phyloP scores from a whole-genome alignment of 805 yeast genomes.

The Cephaloascus fragrans region DNA sequence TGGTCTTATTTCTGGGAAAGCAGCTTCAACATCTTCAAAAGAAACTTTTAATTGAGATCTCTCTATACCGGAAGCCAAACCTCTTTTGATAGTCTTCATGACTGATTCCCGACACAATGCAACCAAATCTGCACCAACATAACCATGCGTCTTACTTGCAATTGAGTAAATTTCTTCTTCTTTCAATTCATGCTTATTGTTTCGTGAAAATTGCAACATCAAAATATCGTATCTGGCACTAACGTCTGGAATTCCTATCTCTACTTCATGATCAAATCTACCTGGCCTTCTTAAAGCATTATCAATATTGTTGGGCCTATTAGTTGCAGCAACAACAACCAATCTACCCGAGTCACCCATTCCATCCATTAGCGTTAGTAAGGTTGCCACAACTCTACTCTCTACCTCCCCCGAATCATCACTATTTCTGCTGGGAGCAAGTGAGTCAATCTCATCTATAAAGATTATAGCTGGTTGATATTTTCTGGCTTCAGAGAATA shows the following conservation, averaged over 20 bases:
- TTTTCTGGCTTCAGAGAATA: conserved; percentile 75
- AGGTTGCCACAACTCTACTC: conserved; percentile 80
- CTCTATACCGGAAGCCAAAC: conserved; percentile 20
- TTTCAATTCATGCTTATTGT: conserved; percentile 42
- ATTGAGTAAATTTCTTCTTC: conserved; percentile 47
- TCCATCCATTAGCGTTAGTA: conserved; percentile 75
- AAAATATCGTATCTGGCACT: conserved; percentile 72
- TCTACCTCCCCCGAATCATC: conserved; percentile 92
- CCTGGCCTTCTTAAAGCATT: conserved; percentile 79
- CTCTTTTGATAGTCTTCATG: conserved; percentile 67
- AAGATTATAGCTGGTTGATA: conserved; percentile 85
- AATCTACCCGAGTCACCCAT: conserved; percentile 56
- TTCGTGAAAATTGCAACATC: conserved; percentile 44
- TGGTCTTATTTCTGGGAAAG: conserved; percentile 77
- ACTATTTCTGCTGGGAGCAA: conserved; percentile 74
- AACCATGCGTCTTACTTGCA: conserved; percentile 85
- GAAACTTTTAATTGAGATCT: conserved; percentile 34
- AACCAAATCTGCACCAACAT: conserved; percentile 91
- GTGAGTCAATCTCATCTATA: conserved; percentile 88
- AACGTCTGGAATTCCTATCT: conserved; percentile 85
- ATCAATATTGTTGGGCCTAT: conserved; percentile 59
- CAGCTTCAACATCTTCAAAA: conserved; percentile 52
- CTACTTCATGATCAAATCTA: conserved; percentile 81
- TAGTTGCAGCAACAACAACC: conserved; percentile 66
- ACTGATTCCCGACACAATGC: conserved; percentile 87